Percentiles rank a stretch among this genome's conserved stretches.
Evolutionary conservation across 2,329 filamentous ascomycete species (phyloP).

Genomic region (Aspergillus neotritici): DNA sequence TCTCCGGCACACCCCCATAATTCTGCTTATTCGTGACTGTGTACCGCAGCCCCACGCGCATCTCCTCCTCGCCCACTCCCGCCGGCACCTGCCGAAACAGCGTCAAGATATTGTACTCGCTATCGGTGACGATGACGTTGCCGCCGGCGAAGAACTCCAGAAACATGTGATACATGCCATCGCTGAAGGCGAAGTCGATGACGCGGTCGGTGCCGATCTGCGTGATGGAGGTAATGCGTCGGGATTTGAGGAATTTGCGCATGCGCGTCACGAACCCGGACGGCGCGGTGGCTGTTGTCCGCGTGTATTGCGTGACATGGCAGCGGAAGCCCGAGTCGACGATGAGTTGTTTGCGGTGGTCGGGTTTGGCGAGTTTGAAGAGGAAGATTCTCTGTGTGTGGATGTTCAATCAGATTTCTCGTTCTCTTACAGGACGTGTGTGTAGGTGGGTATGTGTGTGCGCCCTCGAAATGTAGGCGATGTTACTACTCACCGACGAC

Average conservation of each 20-base stretch:
- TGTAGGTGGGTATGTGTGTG: background rate
- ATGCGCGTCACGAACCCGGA: slow-evolving; percentile 79
- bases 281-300: slow-evolving; percentile 76
- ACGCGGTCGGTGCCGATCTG: slow-evolving; percentile 93
- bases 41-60: slow-evolving; percentile 72
- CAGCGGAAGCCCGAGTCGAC: slow-evolving; percentile 95
- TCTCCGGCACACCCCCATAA: slow-evolving; percentile 64
- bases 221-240: slow-evolving; percentile 70
- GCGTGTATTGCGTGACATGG: slow-evolving; percentile 85
- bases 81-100: slow-evolving; percentile 75
- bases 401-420: slow-evolving; percentile 4
- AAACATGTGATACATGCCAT: slow-evolving; percentile 80
- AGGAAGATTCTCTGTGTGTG: slow-evolving; percentile 71
- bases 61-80: slow-evolving; percentile 75
- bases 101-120: slow-evolving; percentile 72
- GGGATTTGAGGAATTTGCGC: slow-evolving; percentile 81
- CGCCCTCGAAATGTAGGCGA: background rate
- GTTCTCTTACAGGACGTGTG: background rate
- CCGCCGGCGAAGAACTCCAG: slow-evolving; percentile 95
- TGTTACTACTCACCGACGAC: slow-evolving; percentile 55
- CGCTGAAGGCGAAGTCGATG: slow-evolving; percentile 86
- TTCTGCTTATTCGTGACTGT: slow-evolving; percentile 79
- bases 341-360: slow-evolving; percentile 80
- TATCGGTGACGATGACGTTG: slow-evolving; percentile 89
- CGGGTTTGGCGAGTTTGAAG: slow-evolving; percentile 88